Base-by-base conservation (phyloP, 192 early-diverging fungal genomes). In the Chytriomyces hyalinus region DNA sequence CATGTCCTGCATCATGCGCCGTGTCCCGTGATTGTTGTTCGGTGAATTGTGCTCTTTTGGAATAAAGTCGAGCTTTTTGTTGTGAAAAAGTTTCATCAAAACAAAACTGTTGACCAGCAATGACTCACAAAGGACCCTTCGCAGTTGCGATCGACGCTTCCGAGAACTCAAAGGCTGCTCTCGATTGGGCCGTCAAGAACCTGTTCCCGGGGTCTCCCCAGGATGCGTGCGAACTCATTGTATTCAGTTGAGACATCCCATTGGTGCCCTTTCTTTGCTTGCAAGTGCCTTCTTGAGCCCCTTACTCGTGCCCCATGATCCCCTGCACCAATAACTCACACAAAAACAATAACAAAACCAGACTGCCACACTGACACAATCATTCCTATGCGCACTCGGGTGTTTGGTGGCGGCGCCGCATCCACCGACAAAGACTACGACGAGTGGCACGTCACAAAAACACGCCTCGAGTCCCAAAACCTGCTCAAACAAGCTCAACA, bases 1-100 rank as follows among this genome's bases (percentile, higher is more conserved):
- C 65, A 67, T 47, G 43, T 67, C 43, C 44, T 67, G 26, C 65
- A 67, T 47, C 26, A 67, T 47, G 43, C 48, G 65, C 13, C 11
- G 13, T 28, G 26, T 22, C 26, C 43, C 17, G 65, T 67, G 24
- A 67, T 67, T 47, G 65, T 67, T 28, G 65, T 67, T 10, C 65
- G 45, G 53, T 13, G 53, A 59, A 59, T 59, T 59, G 15, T 5
- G 7, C 20, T 20, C 0, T 6, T 6, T n/a, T 59, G 17, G 20
- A 59, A 15, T 20, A 17, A 64, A 20, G 36, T 36, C 36, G 36
- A 36, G 36, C 36, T 36, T 36, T 36, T 0, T 36, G 36, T 36
- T 36, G 36, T 36, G 36, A 36, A 64, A 64, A 64, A 17, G 17
- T 26, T 64, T 26, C 62, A 11, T 24, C 3, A 64, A 64, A 4